Evolutionary conservation across 2,329 filamentous ascomycete species (phyloP).

Genomic region (Monosporascus sp.): DNA sequence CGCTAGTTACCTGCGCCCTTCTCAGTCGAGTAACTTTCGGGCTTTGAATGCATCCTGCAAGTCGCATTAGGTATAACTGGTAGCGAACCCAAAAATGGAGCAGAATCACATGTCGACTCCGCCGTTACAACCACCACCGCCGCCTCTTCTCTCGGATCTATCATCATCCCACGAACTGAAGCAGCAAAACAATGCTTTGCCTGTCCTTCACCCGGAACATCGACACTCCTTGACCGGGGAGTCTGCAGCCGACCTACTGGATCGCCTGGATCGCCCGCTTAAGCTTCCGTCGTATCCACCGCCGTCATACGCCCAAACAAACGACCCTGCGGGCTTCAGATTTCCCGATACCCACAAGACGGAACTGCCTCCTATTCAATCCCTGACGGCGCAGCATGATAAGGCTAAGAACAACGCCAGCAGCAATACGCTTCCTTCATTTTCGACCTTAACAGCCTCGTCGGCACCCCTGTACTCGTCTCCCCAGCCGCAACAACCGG

Average conservation of each 20-base stretch:
- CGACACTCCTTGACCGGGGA: conserved; percentile 19
- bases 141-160: neutral
- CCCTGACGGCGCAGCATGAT: conserved; percentile 20
- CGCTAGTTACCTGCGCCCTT: too few species aligned
- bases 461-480: conserved; percentile 20
- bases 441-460: conserved; percentile 35
- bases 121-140: conserved; percentile 4
- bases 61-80: neutral
- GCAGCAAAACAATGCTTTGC: conserved; percentile 7
- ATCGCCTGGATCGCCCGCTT: conserved; percentile 24
- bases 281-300: conserved; percentile 32
- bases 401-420: conserved; percentile 14
- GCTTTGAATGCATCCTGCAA: too few species aligned
- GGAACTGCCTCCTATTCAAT: conserved; percentile 40
- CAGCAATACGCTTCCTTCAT: conserved; percentile 34
- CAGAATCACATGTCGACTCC: neutral
- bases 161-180: neutral
- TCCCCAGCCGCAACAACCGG: conserved; percentile 16
- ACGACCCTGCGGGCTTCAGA: conserved; percentile 26
- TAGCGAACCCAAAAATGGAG: neutral
- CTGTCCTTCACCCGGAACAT: conserved; percentile 8
- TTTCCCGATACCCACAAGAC: conserved; percentile 31
- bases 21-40: too few species aligned
- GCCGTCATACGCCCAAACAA: conserved; percentile 31
- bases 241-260: conserved; percentile 13